Conservation (phyloP, 2,329 filamentous ascomycete genomes). For the Colletotrichum eleusines region DNA sequence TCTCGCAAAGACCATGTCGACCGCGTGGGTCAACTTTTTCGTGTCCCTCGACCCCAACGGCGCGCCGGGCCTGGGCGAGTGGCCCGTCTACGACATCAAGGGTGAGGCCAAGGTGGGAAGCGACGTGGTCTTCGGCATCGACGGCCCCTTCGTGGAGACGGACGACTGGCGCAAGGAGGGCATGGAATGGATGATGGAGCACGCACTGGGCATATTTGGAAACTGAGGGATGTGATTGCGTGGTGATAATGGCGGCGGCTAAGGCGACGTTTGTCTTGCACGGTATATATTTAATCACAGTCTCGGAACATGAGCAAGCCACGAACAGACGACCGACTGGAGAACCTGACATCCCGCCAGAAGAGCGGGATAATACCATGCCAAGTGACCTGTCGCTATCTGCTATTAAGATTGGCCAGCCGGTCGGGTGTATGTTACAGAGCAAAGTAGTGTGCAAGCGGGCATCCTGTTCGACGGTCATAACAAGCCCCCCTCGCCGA, state of each 20-base stretch:
- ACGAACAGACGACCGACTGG: neutral
- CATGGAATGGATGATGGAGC: constrained; percentile 48
- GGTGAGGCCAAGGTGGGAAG: constrained; percentile 43
- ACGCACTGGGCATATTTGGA: constrained; percentile 48
- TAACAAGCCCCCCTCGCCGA: too few species aligned
- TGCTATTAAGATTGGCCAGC: neutral
- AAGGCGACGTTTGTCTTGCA: too few species aligned
- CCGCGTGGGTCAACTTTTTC: constrained; percentile 51
- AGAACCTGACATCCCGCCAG: neutral
- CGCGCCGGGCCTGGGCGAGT: constrained; percentile 36
- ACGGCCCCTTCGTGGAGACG: constrained; percentile 45
- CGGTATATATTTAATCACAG: neutral
- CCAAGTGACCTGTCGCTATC: neutral
- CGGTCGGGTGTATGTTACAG: neutral
- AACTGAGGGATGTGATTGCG: constrained; percentile 39
- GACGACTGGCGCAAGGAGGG: constrained; percentile 49
- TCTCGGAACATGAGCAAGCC: neutral
- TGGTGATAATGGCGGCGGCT: neutral
- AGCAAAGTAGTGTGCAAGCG: too few species aligned
- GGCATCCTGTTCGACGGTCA: too few species aligned
- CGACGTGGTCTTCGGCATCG: constrained; percentile 47
- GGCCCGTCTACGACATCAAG: constrained; percentile 46
- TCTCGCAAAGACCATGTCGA: constrained; percentile 47
- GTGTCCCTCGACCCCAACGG: constrained; percentile 47
- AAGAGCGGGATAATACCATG: neutral